Conservation (phyloP, 495 filamentous ascomycete genomes). For the Hypoxylon perforatum region DNA sequence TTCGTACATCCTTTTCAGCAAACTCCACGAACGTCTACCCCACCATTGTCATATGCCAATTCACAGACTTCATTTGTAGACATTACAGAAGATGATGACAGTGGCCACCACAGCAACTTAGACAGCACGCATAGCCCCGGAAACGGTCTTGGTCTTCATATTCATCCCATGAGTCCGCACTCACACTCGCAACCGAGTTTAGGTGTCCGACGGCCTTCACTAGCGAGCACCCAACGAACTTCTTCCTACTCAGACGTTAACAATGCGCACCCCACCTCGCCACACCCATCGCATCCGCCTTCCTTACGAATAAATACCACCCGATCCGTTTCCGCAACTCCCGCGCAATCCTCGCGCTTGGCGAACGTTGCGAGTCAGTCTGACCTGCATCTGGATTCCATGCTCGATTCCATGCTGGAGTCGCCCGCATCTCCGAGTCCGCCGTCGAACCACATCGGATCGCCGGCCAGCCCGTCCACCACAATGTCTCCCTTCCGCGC, state of each 20-base stretch:
- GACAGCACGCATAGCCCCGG: conserved; percentile 24
- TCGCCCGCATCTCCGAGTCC: conserved; percentile 44
- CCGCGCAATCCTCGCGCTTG: conserved; percentile 49
- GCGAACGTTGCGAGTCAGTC: conserved; percentile 56
- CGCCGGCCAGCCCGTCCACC: conserved; percentile 43
- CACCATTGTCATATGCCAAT: conserved; percentile 64
- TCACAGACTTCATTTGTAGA: conserved; percentile 60
- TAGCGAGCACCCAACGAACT: conserved; percentile 55
- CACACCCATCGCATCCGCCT: conserved; percentile 43
- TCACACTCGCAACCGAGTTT: conserved; percentile 41
- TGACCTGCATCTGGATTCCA: conserved; percentile 50
- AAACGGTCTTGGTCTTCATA: conserved; percentile 34
- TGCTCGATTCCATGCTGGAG: conserved; percentile 44
- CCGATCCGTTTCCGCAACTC: conserved; percentile 44
- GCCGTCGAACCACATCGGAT: conserved; percentile 24
- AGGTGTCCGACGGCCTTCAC: conserved; percentile 47
- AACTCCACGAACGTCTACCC: conserved; percentile 66
- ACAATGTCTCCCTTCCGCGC: conserved; percentile 62
- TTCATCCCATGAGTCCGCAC: conserved; percentile 35
- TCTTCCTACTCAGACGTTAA: conserved; percentile 53
- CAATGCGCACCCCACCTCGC: conserved; percentile 32
- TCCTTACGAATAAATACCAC: conserved; percentile 58
- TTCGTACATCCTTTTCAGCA: conserved; percentile 70
- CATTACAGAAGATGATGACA: conserved; percentile 59
- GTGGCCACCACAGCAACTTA: conserved; percentile 19